Percentiles rank a stretch among this genome's conserved stretches.
Evolutionary conservation across 805 yeast genomes (phyloP).

Genomic region (Candida germanica): DNA sequence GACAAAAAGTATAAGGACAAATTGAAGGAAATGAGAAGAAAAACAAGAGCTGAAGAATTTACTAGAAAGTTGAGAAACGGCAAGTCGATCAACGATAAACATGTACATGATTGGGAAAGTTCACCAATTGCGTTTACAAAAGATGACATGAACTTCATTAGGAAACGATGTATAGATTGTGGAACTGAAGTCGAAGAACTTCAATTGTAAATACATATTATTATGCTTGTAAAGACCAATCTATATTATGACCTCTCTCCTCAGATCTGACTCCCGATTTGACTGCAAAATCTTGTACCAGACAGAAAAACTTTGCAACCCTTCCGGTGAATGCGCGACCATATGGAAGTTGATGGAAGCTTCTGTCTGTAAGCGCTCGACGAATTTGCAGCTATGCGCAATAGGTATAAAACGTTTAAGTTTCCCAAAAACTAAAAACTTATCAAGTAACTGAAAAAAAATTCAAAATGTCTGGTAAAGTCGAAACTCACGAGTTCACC

Average conservation of each 20-base stretch:
- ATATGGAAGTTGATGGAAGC: conserved; percentile 16
- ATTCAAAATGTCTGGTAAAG: conserved; percentile 47
- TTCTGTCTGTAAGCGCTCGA: conserved; percentile 12
- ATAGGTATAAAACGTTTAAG: not conserved
- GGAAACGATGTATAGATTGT: conserved; percentile 70
- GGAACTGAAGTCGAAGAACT: conserved; percentile 83
- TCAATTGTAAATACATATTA: conserved; percentile 28
- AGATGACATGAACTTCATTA: conserved; percentile 33
- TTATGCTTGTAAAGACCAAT: too few relatives aligned
- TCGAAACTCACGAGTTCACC: conserved; percentile 93
- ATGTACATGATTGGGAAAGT: conserved; percentile 72
- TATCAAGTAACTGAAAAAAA: not conserved
- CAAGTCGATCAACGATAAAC: conserved; percentile 53
- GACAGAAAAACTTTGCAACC: too few relatives aligned
- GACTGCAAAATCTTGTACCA: too few relatives aligned
- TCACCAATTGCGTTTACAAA: conserved; percentile 15
- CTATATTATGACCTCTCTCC: too few relatives aligned
- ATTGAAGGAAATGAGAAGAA: conserved; percentile 81
- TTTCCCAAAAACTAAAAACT: not conserved
- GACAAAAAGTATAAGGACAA: conserved; percentile 79
- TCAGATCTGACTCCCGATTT: too few relatives aligned
- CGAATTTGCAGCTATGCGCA: conserved; percentile 10
- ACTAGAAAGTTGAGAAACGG: conserved; percentile 67
- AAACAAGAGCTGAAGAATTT: conserved; percentile 87
- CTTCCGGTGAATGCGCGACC: conserved; percentile 6